Base-by-base conservation (phyloP, 176 grass and related monocot species). In the Carex myosuroides region DNA sequence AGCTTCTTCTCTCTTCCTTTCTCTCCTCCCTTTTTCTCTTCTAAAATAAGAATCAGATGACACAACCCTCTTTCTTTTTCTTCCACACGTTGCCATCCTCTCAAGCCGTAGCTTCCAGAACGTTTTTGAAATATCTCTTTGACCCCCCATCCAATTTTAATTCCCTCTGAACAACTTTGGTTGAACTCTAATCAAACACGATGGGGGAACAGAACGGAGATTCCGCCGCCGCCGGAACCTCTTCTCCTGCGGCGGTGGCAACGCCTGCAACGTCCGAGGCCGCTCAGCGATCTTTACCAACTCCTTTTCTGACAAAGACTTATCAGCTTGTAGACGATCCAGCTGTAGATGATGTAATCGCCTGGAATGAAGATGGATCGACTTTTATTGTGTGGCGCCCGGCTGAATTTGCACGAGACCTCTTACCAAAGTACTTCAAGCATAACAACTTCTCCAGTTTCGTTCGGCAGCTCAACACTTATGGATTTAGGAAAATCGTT, bases 401-500 rank as follows among this genome's bases (percentile, higher is more conserved):
- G 0, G 91, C 92, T 0, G 95, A 98, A 86, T 97, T 97, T 83
- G 88, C 96, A 1, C 77, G 93, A 4, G 96, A 99, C 83, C 88
- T 99, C 64, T 91, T 99, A 2, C 96, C 96, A 0, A 95, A 92
- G 63, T 95, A 93, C 83, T 99, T 99, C 93, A 99, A 99, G 93
- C 96, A 99, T 86, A 99, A 95, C 50, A 99, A 99, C 59, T 99
- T 99, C 91, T 99, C 96, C 86, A 95, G 93, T 83, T 99, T 99
- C 77, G 93, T 99, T 20, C 91, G 96, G 8, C 96, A 99, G 79
- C 93, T 99, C 83, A 99, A 99, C 81, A 99, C 93, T 81, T 99
- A 99, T 39, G 94, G 94, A 87, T 97, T 97, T 70, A 85, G 89
- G 70, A 97, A 97, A 82, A 88, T 93, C 21, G 88, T 93, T 12